phyloP scores from a whole-genome alignment of 352 stramenopile species.

The Phytophthora constricta region DNA sequence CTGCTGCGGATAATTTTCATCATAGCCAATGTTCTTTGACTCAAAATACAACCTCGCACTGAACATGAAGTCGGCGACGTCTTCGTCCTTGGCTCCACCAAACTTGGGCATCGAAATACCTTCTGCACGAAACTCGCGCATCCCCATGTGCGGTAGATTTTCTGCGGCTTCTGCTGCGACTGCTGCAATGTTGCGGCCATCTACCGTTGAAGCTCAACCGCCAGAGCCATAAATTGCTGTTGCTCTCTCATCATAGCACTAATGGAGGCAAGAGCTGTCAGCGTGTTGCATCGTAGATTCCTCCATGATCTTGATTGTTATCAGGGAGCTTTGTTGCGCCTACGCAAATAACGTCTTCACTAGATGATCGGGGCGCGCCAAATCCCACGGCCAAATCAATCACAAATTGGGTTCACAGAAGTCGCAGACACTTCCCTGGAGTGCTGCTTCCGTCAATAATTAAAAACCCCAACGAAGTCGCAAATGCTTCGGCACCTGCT shows the following conservation, averaged over 20 bases:
- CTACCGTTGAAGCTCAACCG: constrained; percentile 9
- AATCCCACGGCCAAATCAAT: constrained; percentile 11
- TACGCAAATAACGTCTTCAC: constrained; percentile 3
- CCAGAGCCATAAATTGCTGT: constrained; percentile 17
- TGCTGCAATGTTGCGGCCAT: constrained; percentile 14
- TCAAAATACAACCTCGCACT: constrained; percentile 18
- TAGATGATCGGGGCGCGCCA: constrained; percentile 1
- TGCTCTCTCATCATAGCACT: constrained; percentile 17
- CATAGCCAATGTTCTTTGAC: constrained; percentile 21
- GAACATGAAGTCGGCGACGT: constrained; percentile 20
- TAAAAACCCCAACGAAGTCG: constrained; percentile 3
- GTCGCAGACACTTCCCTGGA: constrained; percentile 12
- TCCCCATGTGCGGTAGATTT: neutral
- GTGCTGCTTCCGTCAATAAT: constrained; percentile 4
- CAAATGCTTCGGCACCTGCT: no score
- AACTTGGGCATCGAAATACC: constrained; percentile 21
- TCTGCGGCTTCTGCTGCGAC: constrained; percentile 4
- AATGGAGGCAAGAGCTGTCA: constrained; percentile 1
- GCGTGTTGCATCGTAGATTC: neutral
- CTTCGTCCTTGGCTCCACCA: constrained; percentile 8
- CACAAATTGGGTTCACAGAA: constrained; percentile 1
- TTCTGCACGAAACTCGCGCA: constrained; percentile 6
- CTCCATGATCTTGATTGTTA: no score
- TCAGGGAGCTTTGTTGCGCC: no score
- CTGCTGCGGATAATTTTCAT: neutral